Evolutionary conservation across 1,139 yeast genomes (phyloP), one percentile per base, ranked within the genome.

Genomic region (Zygoascus sp.): DNA sequence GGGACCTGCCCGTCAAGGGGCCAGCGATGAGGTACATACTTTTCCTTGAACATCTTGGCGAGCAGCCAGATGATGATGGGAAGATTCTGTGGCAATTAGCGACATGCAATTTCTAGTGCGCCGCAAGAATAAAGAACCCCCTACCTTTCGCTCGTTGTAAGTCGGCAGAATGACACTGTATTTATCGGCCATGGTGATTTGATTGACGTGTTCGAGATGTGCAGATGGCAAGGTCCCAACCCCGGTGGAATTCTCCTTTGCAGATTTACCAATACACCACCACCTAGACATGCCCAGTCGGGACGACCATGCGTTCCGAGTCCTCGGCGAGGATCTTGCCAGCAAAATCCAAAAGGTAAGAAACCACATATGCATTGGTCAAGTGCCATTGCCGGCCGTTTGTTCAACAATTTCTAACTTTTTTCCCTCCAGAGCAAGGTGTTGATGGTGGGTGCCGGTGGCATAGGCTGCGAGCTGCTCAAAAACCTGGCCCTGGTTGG

Each of bases 391-490:
- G n/a, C n/a, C n/a, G n/a, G n/a, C 25, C 25, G 25, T 7, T 23
- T 23, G 27, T 23, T n/a, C n/a, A n/a, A 16, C 10, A 11, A 23
- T 2, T 19, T 34, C 17, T 34, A 15, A 8, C 15, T 11, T 17
- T 36, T 21, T 13, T 25, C 15, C 27, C 11, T 17, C 16, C 30
- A 59, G 62, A 48, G 57, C 37, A 63, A 60, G 52, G 89, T 92
- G 17, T 70, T 94, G 41, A 73, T 94, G 70, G 96, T 94, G 0
- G 98, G 99, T 3, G 97, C 98, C 1, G 99, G 99, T 23, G 99
- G 99, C n/a, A 90, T 94, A 54, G 99, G 99, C 3, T 94, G 97
- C 65, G 99, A 94, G 65, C 70, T 94, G 36, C 72, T 94, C 50
- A 94, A 94, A 62, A 87, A 94, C 61, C 72, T 94, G 45, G 81